Evolutionary conservation across 1,284 basidiomycete genomes (phyloP), one percentile per base, ranked within the genome.

Genomic region (Xerocomus cyaneibrunnescens): DNA sequence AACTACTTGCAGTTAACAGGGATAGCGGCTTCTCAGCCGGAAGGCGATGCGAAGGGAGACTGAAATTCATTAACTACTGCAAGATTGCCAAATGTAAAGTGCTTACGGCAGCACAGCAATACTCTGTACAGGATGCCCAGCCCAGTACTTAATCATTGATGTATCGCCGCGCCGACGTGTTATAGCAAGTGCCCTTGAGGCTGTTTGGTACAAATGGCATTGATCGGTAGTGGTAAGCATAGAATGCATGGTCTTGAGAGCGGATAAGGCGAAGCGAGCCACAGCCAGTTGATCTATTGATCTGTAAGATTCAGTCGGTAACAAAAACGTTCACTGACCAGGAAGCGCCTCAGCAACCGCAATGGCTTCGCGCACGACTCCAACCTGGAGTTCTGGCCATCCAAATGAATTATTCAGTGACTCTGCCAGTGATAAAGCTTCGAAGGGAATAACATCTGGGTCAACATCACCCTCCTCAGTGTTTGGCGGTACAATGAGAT

Each of bases 321-420:
- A 32, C 17, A 50, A 40, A 17, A 25, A 22, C 40, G 27, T 49
- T 54, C 7, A 74, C 78, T 52, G 58, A 89, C 94, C 93, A 52
- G 93, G 91, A n/a, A 98, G 73, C 16, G 91, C 83, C 70, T 98
- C 94, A 5, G 92, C 89, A 10, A 98, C 85, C 0, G 88, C 84
- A 30, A 98, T 87, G 0, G 93, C 91, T 65, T 98, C 95, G 42
- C 94, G 84, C 32, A 98, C 78, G 28, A 96, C 84, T 28, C 92
- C 92, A 28, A 96, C 81, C 71, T 98, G 95, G 42, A 98, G 76
- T 64, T 94, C 91, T 1, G 92, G 87, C 96, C 95, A 99, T 1
- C 95, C 94, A 65, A 87, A 93, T 3, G 79, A 71, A 55, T 82
- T 80, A 22, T 70, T 67, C 30, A 72, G 62, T 30, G 72, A 68